These are phyloP conservation scores for Penicillium macrosclerotiorum DNA, from an alignment of 495 filamentous ascomycete genomes.

Conservation along the genomic window DNA sequence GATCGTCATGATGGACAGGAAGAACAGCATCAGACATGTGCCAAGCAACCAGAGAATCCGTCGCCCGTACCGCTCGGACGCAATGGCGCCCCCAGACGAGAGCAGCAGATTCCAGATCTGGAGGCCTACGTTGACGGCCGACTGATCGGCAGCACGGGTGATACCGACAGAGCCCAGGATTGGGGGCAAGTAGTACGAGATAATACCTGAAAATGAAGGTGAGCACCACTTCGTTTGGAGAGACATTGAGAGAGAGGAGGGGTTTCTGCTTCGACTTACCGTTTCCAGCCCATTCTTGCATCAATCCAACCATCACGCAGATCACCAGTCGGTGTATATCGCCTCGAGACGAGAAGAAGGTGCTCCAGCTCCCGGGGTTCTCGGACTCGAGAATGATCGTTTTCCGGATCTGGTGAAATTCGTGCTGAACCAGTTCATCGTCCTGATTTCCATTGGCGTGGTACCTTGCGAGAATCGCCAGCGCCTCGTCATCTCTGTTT, in stretches of 20 bases:
- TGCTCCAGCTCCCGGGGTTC: slow-evolving; percentile 23
- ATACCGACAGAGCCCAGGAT: slow-evolving; percentile 58
- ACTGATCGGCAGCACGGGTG: slow-evolving; percentile 43
- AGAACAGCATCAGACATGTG: slow-evolving; percentile 54
- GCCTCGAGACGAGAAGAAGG: slow-evolving; percentile 63
- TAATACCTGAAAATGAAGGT: slow-evolving; percentile 41
- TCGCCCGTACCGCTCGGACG: slow-evolving; percentile 58
- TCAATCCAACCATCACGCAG: slow-evolving; percentile 54
- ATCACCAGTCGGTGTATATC: slow-evolving; percentile 61
- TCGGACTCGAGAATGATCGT: slow-evolving; percentile 46
- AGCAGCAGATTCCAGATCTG: slow-evolving; percentile 27
- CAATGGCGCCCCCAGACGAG: slow-evolving; percentile 46
- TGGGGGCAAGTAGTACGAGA: slow-evolving; percentile 57
- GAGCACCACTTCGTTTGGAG: too few species aligned
- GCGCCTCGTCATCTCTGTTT: slow-evolving; percentile 35
- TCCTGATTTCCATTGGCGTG: slow-evolving; percentile 31
- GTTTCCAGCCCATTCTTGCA: slow-evolving; percentile 67
- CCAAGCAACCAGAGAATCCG: slow-evolving; percentile 55
- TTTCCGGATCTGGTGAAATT: slow-evolving; percentile 38
- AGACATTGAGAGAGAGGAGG: too few species aligned
- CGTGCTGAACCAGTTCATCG: slow-evolving; percentile 30
- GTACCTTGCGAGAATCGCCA: slow-evolving; percentile 34
- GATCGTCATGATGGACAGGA: slow-evolving; percentile 54
- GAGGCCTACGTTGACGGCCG: slow-evolving; percentile 25
- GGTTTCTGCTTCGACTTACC: too few species aligned